Evolutionary conservation across 2,329 filamentous ascomycete genomes (phyloP).

Genomic region (Cytospora schulzeri): DNA sequence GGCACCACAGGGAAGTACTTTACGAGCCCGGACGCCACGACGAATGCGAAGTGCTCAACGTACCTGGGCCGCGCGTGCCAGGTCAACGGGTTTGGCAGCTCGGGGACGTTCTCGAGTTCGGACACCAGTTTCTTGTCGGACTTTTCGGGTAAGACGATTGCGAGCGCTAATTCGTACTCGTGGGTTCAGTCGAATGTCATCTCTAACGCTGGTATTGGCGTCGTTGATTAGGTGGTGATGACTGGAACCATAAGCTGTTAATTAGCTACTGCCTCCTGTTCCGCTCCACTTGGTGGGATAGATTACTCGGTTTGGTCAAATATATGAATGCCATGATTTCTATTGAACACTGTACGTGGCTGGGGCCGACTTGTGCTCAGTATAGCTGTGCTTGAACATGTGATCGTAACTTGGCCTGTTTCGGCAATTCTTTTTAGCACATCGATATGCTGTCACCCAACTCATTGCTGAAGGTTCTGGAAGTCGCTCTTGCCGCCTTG

Average conservation of each 20-base stretch:
- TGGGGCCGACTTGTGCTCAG: background rate
- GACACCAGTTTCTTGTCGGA: slow-evolving; percentile 28
- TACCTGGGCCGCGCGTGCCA: slow-evolving; percentile 53
- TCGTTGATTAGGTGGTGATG: background rate
- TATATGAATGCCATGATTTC: background rate
- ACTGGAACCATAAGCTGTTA: background rate
- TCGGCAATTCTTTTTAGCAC: background rate
- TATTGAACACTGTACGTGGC: background rate
- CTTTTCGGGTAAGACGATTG: slow-evolving; percentile 27
- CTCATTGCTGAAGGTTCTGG: background rate
- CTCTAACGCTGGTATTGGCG: slow-evolving; percentile 25
- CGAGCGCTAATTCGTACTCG: slow-evolving; percentile 20
- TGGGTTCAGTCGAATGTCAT: slow-evolving; percentile 24
- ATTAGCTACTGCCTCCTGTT: background rate
- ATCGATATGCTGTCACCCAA: background rate
- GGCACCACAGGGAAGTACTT: slow-evolving; percentile 30
- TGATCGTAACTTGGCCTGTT: background rate
- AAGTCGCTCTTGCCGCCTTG: background rate
- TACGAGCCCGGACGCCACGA: slow-evolving; percentile 31
- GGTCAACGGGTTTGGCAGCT: slow-evolving; percentile 43
- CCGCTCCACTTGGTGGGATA: background rate
- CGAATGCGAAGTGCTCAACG: slow-evolving; percentile 45
- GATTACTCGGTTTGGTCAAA: background rate
- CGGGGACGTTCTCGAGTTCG: slow-evolving; percentile 17
- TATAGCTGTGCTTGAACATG: background rate